Base-by-base conservation (phyloP, 2,329 filamentous ascomycete genomes). In the Metarhizium guizhouense region DNA sequence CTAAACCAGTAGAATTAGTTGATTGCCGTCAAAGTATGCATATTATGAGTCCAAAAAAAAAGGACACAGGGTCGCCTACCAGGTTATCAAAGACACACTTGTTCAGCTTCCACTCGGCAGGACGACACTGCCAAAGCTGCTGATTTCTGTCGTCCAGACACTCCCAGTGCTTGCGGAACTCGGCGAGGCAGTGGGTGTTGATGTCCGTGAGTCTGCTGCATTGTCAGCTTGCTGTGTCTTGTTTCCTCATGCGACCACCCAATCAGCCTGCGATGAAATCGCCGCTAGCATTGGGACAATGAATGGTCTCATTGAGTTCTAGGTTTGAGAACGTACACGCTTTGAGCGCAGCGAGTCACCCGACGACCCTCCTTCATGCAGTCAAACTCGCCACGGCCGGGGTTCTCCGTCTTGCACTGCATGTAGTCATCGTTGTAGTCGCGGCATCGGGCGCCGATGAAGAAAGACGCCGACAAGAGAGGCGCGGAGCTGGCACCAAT, bases 361-460 rank as follows among this genome's bases (percentile, higher is more conserved):
- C 94, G 89, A 72, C 94, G 84, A 56, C 94, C 94, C 78, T 99
- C 94, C 80, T 90, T 93, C 82, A 99, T 77, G 76, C 94, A 99
- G 64, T 96, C 90, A 61, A 95, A 74, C 79, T 99, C 94, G 72
- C 91, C 94, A 74, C 83, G 85, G 66, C 94, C 94, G 60, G 89
- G 87, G 67, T 90, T 86, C 76, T 96, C 91, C 64, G 84, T 89
- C 86, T 99, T 99, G 87, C 94, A 99, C 79, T 95, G 89, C 93
- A 99, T 99, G 77, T 88, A 99, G 76, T 99, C 94, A 79, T 99
- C 94, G 75, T 97, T 97, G 81, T 92, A 99, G 59, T 88, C 80
- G 72, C 83, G 87, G 85, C 94, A 99, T 69, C 93, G 87, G 63
- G 91, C 92, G 61, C 94, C 94, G 70, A 99, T 99, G 74, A 97